Conservation (phyloP, 164 flowering plant genomes). For the Santalum album region DNA sequence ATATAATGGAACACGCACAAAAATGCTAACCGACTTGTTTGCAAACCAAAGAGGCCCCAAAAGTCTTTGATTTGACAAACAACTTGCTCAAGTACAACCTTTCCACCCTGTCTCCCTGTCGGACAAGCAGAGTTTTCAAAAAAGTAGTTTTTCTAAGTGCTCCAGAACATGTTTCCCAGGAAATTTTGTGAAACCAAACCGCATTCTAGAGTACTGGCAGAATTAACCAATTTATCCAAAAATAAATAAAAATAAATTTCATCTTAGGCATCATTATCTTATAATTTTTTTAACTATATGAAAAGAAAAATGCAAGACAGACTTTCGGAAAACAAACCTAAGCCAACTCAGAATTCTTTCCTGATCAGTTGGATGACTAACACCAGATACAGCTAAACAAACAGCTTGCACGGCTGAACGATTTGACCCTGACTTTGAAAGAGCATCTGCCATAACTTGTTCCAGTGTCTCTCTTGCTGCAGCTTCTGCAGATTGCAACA, state of each 20-base stretch:
- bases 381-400: conserved; percentile 89
- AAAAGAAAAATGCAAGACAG: not conserved
- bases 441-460: conserved; percentile 78
- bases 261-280: too few relatives aligned
- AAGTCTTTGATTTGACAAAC: too few relatives aligned
- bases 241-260: too few relatives aligned
- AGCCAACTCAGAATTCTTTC: conserved; percentile 69
- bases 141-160: too few relatives aligned
- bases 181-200: too few relatives aligned
- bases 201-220: not conserved
- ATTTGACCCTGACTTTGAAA: conserved; percentile 46
- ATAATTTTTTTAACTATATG: not conserved
- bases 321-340: conserved; percentile 41
- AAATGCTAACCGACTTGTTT: too few relatives aligned
- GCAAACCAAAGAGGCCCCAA: too few relatives aligned
- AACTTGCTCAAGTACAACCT: too few relatives aligned
- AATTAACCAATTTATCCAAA: not conserved
- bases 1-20: too few relatives aligned
- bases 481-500: conserved; percentile 37
- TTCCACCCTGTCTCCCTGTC: too few relatives aligned
- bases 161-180: too few relatives aligned
- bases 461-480: conserved; percentile 78
- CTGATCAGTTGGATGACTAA: conserved; percentile 83
- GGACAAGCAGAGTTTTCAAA: too few relatives aligned
- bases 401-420: conserved; percentile 72